Evolutionary conservation across 1,284 basidiomycete species (phyloP).

Genomic region (Amanita bisporigera): DNA sequence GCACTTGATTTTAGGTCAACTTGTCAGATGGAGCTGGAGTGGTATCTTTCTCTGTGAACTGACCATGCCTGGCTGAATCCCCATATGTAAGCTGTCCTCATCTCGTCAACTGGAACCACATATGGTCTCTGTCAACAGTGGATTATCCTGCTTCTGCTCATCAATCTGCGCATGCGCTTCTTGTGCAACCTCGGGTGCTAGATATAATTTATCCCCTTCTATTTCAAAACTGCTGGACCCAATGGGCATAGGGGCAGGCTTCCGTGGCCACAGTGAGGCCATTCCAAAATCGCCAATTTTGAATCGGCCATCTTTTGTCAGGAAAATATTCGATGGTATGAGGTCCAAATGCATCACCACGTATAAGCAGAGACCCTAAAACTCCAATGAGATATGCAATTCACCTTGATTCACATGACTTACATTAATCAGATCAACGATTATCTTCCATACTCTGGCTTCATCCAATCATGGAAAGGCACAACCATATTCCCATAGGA

Average conservation of each 20-base stretch:
- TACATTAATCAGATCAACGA: constrained; percentile 89
- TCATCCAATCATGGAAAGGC: constrained; percentile 89
- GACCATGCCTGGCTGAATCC: constrained; percentile 29
- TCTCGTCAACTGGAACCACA: constrained; percentile 91
- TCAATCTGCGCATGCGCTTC: constrained; percentile 76
- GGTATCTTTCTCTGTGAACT: no score
- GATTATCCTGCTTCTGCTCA: constrained; percentile 90
- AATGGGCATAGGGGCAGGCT: constrained; percentile 38
- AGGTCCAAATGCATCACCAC: constrained; percentile 98
- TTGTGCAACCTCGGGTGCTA: constrained; percentile 97
- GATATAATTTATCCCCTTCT: constrained; percentile 97
- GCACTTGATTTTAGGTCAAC: no score
- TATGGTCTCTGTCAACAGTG: constrained; percentile 92
- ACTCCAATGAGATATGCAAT: no score
- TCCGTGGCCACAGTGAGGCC: constrained; percentile 85
- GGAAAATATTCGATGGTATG: constrained; percentile 97
- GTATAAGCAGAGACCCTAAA: no score
- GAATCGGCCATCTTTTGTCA: constrained; percentile 88
- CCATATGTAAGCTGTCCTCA: constrained; percentile 58
- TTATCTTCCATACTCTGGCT: constrained; percentile 95
- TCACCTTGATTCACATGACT: no score
- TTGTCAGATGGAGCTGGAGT: no score
- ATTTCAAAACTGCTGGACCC: constrained; percentile 77
- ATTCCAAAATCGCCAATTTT: constrained; percentile 99
- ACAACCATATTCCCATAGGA: constrained; percentile 93